These are phyloP conservation scores for Neocucurbitaria cava DNA, from an alignment of 2,329 filamentous ascomycete genomes.

Conservation along the genomic window DNA sequence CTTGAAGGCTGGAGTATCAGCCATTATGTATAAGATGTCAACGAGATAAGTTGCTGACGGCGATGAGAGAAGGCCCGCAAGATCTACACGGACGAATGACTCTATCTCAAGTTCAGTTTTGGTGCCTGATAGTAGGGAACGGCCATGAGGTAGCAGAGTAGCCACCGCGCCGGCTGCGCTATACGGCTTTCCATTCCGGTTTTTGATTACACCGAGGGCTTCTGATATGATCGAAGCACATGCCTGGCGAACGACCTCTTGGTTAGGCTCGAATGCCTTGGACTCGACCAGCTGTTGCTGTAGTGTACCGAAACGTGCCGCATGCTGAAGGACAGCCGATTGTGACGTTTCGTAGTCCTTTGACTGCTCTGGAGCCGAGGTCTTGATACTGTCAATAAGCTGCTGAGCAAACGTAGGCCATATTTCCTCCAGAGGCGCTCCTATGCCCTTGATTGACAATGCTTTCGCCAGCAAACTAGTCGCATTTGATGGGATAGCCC, in stretches of 20 bases:
- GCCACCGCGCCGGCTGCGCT: conserved; percentile 68
- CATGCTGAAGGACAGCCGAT: conserved; percentile 69
- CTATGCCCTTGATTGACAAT: conserved; percentile 52
- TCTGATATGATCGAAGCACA: conserved; percentile 54
- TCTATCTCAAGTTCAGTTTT: conserved; percentile 52
- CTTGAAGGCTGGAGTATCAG: conserved; percentile 37
- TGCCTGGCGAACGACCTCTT: conserved; percentile 40
- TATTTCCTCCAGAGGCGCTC: conserved; percentile 60
- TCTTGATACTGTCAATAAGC: conserved; percentile 72
- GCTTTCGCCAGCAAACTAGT: conserved; percentile 50
- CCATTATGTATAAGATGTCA: conserved; percentile 65
- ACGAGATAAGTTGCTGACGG: conserved; percentile 73
- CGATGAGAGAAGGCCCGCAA: conserved; percentile 68
- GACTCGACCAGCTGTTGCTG: conserved; percentile 29
- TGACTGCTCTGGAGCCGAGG: conserved; percentile 81
- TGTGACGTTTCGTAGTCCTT: conserved; percentile 79
- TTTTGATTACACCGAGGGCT: conserved; percentile 58
- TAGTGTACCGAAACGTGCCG: conserved; percentile 69
- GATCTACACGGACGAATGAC: conserved; percentile 61
- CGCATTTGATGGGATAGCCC: conserved; percentile 57
- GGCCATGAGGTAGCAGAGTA: conserved; percentile 56
- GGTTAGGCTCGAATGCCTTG: conserved; percentile 11
- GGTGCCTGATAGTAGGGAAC: conserved; percentile 49
- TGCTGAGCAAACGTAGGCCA: conserved; percentile 69
- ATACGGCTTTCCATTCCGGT: conserved; percentile 70